Conservation (phyloP, 495 filamentous ascomycete genomes). For the Talaromyces ruber region DNA sequence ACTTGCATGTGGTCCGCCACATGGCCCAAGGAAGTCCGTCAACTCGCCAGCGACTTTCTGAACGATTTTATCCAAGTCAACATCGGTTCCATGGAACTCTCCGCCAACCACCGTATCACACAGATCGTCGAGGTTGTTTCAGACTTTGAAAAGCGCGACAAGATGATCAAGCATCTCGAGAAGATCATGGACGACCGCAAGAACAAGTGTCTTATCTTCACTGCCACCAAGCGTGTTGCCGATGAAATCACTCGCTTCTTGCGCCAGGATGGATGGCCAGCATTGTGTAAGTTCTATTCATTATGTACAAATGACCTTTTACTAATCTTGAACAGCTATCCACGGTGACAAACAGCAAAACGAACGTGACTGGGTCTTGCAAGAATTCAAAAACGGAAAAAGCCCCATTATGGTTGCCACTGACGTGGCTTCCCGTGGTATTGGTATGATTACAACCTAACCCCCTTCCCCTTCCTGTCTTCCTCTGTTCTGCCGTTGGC, state of each 20-base stretch:
- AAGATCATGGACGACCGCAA: slow-evolving; percentile 94
- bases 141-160: slow-evolving; percentile 95
- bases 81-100: slow-evolving; percentile 92
- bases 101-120: slow-evolving; percentile 96
- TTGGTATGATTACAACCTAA: slow-evolving; percentile 87
- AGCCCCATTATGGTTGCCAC: slow-evolving; percentile 90
- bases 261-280: slow-evolving; percentile 97
- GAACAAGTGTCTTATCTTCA: slow-evolving; percentile 94
- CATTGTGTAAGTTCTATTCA: slow-evolving; percentile 64
- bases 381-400: slow-evolving; percentile 96
- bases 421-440: slow-evolving; percentile 93
- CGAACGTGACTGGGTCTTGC: slow-evolving; percentile 98
- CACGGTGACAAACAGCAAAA: slow-evolving; percentile 99
- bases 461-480: slow-evolving; percentile 35
- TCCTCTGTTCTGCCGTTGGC: slow-evolving; percentile 24
- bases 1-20: slow-evolving; percentile 99
- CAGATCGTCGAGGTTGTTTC: slow-evolving; percentile 94
- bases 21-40: slow-evolving; percentile 98
- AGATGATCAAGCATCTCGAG: slow-evolving; percentile 95
- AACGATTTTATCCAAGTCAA: slow-evolving; percentile 98
- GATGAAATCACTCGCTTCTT: slow-evolving; percentile 98
- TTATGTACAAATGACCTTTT: background rate
- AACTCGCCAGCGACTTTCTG: slow-evolving; percentile 89
- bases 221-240: slow-evolving; percentile 95
- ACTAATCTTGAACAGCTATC: slow-evolving; percentile 63